Evolutionary conservation across 352 stramenopile genomes (phyloP), one percentile per base, ranked within the genome.

Genomic region (Globisporangium nunn): DNA sequence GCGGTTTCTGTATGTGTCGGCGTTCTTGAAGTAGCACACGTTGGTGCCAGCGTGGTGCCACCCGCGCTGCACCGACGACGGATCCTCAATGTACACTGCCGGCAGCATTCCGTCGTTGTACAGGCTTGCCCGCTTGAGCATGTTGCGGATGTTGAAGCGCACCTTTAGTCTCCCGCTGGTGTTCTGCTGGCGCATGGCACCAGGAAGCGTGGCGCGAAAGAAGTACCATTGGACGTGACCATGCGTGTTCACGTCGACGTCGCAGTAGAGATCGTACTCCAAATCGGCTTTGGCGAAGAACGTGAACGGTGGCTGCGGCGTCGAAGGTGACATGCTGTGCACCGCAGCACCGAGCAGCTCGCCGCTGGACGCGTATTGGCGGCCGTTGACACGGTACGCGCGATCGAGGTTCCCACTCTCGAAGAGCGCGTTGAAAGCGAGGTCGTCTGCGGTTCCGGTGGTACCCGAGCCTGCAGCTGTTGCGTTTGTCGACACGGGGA

Each of bases 211-310:
- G 0, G 77, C 74, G 10, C 74, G 68, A 61, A 96, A 96, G 54
- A 94, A 95, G 59, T 91, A 96, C 87, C 88, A 96, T 67, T 96
- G 88, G 53, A 94, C 81, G 59, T 95, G 81, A 17, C 81, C 81
- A 33, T 84, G 71, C 3, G 81, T 90, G 54, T 78, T 80, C 5
- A 88, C 50, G 65, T 92, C 81, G 7, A 63, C 78, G 55, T 89
- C 77, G 59, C 77, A 87, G 43, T 85, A 88, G 39, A 90, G 62
- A 58, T 92, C 81, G 63, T 88, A 90, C 58, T 92, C 81, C 28
- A 69, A 61, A 50, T 88, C 75, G 17, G 62, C 67, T 35, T 81
- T 75, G 46, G 71, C 70, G 35, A 87, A 85, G 65, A 78, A 87
- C 12, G 68, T 55, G 49, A 85, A 82, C 4, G 78, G 78, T 37